Evolutionary conservation across 2,329 filamentous ascomycete genomes (phyloP).

Genomic region (Fusarium torulosum): DNA sequence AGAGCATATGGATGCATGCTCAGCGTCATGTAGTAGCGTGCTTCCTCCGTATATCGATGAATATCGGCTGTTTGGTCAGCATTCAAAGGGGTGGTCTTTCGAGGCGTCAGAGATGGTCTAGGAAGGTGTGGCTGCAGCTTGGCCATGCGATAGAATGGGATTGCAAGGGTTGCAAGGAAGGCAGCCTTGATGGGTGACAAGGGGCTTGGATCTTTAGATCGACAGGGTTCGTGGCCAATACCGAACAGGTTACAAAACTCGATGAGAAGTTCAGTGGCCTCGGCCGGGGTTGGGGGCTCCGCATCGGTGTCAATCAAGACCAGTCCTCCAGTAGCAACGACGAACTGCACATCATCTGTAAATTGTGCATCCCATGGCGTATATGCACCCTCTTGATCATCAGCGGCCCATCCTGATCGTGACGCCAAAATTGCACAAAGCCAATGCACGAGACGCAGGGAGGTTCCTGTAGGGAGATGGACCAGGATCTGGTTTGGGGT

Average conservation of each 20-base stretch:
- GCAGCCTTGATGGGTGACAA: constrained; percentile 46
- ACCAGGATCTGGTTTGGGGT: constrained; percentile 37
- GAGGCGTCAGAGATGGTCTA: constrained; percentile 29
- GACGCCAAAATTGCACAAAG: constrained; percentile 47
- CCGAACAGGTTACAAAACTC: constrained; percentile 47
- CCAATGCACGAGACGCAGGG: constrained; percentile 45
- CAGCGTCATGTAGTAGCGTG: constrained; percentile 51
- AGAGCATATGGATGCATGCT: constrained; percentile 47
- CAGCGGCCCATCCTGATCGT: constrained; percentile 39
- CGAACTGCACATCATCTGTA: constrained; percentile 33
- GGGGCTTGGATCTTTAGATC: constrained; percentile 14
- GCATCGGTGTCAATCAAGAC: constrained; percentile 30
- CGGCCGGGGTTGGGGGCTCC: constrained; percentile 31
- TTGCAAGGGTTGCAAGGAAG: constrained; percentile 45
- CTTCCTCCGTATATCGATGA: constrained; percentile 38
- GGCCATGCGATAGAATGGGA: constrained; percentile 47
- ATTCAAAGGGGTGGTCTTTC: constrained; percentile 14
- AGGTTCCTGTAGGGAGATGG: constrained; percentile 37
- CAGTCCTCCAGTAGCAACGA: constrained; percentile 40
- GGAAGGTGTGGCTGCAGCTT: constrained; percentile 45
- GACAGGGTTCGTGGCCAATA: constrained; percentile 37
- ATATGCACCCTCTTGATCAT: constrained; percentile 34
- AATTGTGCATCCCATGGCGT: constrained; percentile 42
- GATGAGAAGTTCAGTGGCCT: constrained; percentile 45
- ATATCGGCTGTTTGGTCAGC: constrained; percentile 28